These are phyloP conservation scores for Chlamydomonas applanata DNA, from an alignment of 139 green algal species.

Conservation along the genomic window DNA sequence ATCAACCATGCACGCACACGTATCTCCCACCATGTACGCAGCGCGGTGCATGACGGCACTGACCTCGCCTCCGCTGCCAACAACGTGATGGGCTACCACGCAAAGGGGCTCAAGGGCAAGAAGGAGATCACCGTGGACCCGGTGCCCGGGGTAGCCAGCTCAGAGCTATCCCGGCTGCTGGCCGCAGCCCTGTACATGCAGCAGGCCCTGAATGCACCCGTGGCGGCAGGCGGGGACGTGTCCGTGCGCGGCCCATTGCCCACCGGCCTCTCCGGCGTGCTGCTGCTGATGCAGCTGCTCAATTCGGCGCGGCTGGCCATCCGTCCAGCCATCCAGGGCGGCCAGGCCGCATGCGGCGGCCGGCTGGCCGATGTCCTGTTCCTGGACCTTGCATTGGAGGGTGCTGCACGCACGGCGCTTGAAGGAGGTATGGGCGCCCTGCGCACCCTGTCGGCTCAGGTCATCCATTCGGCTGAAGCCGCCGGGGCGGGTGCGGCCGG, in stretches of 20 bases:
- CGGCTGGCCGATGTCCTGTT: constrained; percentile 64
- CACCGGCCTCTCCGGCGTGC: neutral
- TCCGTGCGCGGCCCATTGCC: neutral
- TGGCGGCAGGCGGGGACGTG: neutral
- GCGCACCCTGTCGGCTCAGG: neutral
- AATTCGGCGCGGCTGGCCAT: neutral
- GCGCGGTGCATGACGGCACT: constrained; percentile 67
- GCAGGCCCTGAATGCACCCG: constrained; percentile 3
- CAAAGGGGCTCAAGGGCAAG: constrained; percentile 38
- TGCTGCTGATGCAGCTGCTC: constrained; percentile 4
- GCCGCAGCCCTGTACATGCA: constrained; percentile 39
- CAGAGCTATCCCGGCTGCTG: constrained; percentile 33
- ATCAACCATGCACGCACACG: too few relatives aligned
- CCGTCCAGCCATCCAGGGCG: constrained; percentile 5
- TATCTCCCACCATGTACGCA: constrained; percentile 17
- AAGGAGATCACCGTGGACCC: constrained; percentile 4
- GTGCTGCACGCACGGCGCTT: constrained; percentile 30
- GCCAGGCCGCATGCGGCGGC: constrained; percentile 29
- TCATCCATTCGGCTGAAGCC: neutral
- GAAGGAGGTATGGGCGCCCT: constrained; percentile 36
- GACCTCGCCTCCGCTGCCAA: constrained; percentile 58
- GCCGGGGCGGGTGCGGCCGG: neutral
- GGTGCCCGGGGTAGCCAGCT: constrained; percentile 19
- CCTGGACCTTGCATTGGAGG: constrained; percentile 69
- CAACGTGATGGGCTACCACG: constrained; percentile 74